Conservation (phyloP, 768 basidiomycete genomes). For the Tephrocybe sp. region DNA sequence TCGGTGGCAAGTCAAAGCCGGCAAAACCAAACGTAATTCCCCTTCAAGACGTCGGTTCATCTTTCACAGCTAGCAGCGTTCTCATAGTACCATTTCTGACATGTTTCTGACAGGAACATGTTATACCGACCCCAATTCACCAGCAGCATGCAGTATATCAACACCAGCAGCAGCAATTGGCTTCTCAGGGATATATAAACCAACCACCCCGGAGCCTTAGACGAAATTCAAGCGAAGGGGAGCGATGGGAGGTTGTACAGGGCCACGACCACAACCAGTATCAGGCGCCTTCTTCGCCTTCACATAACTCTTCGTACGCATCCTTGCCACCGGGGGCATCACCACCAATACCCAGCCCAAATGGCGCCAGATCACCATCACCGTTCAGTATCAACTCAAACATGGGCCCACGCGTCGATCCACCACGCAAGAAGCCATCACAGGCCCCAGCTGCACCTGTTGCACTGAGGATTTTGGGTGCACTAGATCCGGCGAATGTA, state of each 20-base stretch:
- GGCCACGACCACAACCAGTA: slow-evolving; percentile 21
- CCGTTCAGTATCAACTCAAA: slow-evolving; percentile 39
- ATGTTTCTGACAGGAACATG: slow-evolving; percentile 16
- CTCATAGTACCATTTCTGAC: not conserved
- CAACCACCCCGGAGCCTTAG: slow-evolving; percentile 18
- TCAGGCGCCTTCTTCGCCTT: slow-evolving; percentile 31
- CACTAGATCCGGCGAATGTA: slow-evolving; percentile 54
- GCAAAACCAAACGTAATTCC: slow-evolving; percentile 28
- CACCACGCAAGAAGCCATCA: slow-evolving; percentile 20
- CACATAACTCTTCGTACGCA: slow-evolving; percentile 51
- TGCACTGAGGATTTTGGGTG: slow-evolving; percentile 53
- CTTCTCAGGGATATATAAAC: slow-evolving; percentile 8
- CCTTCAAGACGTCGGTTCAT: slow-evolving; percentile 26
- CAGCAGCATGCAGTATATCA: slow-evolving; percentile 34
- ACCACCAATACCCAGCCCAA: slow-evolving; percentile 36
- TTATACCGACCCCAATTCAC: slow-evolving; percentile 34
- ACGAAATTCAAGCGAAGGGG: slow-evolving; percentile 33
- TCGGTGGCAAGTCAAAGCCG: slow-evolving; percentile 34
- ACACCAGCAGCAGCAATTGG: slow-evolving; percentile 15
- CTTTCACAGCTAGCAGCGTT: no score
- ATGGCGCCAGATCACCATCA: slow-evolving; percentile 40
- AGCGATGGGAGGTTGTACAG: slow-evolving; percentile 45
- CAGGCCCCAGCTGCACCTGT: slow-evolving; percentile 27
- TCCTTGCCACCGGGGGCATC: slow-evolving; percentile 46
- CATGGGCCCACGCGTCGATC: slow-evolving; percentile 18